Percentiles rank a stretch among this genome's conserved stretches.
These are phyloP conservation scores for Alternaria dauci DNA, from an alignment of 2,329 filamentous ascomycete genomes.

Conservation along the genomic window DNA sequence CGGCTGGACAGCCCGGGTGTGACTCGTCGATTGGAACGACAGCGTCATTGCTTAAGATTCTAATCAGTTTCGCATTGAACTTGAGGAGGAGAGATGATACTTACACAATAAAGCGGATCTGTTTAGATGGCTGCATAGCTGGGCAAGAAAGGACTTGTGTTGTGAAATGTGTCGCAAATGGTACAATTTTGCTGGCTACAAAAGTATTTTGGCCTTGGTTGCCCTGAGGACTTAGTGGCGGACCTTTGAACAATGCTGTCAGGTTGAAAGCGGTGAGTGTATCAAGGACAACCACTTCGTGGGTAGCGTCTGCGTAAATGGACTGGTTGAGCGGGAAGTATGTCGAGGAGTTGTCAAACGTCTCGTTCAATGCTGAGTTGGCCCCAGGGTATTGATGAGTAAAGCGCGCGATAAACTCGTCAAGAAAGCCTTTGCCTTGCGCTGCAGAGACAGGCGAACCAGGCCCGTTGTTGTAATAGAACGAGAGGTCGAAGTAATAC, in stretches of 20 bases:
- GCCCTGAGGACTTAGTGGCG: constrained; percentile 28
- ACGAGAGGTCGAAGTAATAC: constrained; percentile 55
- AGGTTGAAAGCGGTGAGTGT: constrained; percentile 41
- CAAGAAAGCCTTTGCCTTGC: constrained; percentile 43
- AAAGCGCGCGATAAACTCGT: constrained; percentile 42
- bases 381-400: constrained; percentile 33
- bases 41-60: constrained; percentile 35
- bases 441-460: constrained; percentile 43
- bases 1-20: constrained; percentile 31
- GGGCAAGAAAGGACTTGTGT: constrained; percentile 39
- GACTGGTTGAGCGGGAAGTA: constrained; percentile 57
- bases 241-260: constrained; percentile 41
- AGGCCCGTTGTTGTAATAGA: constrained; percentile 47
- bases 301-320: constrained; percentile 55
- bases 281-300: constrained; percentile 52
- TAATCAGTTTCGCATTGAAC: not conserved
- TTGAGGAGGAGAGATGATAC: constrained; percentile 4
- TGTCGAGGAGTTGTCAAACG: constrained; percentile 53
- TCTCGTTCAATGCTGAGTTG: constrained; percentile 34
- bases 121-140: constrained; percentile 31
- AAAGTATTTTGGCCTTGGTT: constrained; percentile 36
- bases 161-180: constrained; percentile 45
- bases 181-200: constrained; percentile 39
- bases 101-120: constrained; percentile 43
- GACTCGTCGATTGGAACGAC: constrained; percentile 37